These are phyloP conservation scores for Fusarium guadeloupense DNA, from an alignment of 2,329 filamentous ascomycete species.

Conservation along the genomic window DNA sequence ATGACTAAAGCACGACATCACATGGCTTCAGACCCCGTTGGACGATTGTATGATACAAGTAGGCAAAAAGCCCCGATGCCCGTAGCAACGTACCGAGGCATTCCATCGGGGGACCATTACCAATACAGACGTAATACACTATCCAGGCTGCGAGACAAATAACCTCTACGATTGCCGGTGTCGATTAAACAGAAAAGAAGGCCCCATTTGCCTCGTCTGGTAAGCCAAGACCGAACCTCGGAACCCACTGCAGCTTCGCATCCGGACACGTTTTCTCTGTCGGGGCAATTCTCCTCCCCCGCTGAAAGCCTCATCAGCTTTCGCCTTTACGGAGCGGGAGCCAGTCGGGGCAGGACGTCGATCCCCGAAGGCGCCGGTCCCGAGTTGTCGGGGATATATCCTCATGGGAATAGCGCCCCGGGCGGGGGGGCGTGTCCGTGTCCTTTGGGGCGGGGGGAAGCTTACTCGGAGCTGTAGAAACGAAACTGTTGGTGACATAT, in stretches of 20 bases:
- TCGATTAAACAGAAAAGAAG: too few species aligned
- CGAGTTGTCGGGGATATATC: slow-evolving; percentile 37
- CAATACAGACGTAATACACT: background rate
- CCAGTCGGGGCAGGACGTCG: slow-evolving; percentile 4
- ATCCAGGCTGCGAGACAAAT: too few species aligned
- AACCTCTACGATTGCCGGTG: too few species aligned
- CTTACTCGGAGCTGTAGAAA: background rate
- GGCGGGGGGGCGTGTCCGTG: slow-evolving; percentile 1
- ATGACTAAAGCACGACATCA: background rate
- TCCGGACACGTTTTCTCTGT: too few species aligned
- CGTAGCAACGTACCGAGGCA: background rate
- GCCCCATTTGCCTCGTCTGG: background rate
- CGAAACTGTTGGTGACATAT: background rate
- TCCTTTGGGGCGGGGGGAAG: background rate
- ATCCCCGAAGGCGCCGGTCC: slow-evolving; percentile 34
- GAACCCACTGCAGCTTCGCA: too few species aligned
- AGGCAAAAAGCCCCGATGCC: too few species aligned
- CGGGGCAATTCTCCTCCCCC: too few species aligned
- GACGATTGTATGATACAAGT: too few species aligned
- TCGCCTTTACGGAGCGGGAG: too few species aligned
- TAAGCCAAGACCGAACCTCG: background rate
- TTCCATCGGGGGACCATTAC: background rate
- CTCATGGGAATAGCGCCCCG: slow-evolving; percentile 40
- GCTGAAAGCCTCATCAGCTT: too few species aligned
- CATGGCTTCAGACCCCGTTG: background rate